phyloP scores from a whole-genome alignment of 768 basidiomycete genomes.

The Trametes elegans region DNA sequence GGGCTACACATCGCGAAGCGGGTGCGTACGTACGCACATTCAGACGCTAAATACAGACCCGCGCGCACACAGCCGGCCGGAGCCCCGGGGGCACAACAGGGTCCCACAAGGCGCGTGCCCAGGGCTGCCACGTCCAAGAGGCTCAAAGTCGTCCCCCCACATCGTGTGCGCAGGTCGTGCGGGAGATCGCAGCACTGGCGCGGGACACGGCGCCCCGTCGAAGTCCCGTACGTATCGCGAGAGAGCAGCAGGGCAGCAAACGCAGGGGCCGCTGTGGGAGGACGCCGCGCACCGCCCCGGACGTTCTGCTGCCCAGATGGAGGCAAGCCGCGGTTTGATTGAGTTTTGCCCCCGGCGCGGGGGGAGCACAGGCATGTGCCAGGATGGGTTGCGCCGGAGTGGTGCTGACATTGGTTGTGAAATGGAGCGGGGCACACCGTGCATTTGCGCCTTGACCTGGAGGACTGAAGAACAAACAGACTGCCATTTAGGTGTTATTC shows the following conservation, averaged over 20 bases:
- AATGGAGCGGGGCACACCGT: background rate
- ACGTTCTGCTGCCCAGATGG: background rate
- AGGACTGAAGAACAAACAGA: background rate
- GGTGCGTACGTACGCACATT: conserved; percentile 10
- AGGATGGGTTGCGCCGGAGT: background rate
- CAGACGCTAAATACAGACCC: conserved; percentile 9
- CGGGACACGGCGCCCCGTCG: background rate
- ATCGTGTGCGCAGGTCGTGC: too few relatives aligned
- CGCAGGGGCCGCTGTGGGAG: background rate
- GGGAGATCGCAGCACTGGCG: background rate
- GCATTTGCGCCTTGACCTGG: too few relatives aligned
- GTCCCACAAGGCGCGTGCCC: conserved; percentile 3
- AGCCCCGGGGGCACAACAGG: conserved; percentile 3
- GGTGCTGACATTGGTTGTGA: background rate
- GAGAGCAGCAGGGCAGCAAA: too few relatives aligned
- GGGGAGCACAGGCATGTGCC: background rate
- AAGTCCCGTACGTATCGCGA: background rate
- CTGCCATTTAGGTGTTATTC: too few relatives aligned
- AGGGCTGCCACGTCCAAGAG: too few relatives aligned
- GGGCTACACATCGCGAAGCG: conserved; percentile 5
- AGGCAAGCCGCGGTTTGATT: conserved; percentile 6
- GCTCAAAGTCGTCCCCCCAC: background rate
- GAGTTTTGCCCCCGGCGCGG: background rate
- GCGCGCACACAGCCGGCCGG: background rate
- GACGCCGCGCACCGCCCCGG: background rate